Evolutionary conservation across 1,284 basidiomycete species (phyloP).

Genomic region (Ceratobasidium theobromae): DNA sequence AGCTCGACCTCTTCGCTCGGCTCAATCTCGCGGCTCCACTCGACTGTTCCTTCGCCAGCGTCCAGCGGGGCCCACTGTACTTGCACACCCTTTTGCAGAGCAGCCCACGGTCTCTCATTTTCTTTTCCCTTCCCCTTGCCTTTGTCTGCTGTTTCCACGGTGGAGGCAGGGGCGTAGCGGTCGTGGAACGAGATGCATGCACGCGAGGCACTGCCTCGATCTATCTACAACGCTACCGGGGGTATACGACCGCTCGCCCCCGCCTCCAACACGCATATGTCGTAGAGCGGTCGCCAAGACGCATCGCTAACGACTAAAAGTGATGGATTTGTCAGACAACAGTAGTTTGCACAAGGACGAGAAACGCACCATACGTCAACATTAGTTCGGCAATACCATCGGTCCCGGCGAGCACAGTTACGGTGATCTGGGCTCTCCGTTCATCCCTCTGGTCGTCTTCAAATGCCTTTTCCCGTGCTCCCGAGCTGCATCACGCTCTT

Average conservation of each 20-base stretch:
- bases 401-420: slow-evolving; percentile 33
- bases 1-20: slow-evolving; percentile 34
- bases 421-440: slow-evolving; percentile 35
- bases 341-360: too few species aligned
- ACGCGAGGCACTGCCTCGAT: too few species aligned
- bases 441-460: slow-evolving; percentile 31
- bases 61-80: slow-evolving; percentile 31
- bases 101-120: not conserved
- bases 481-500: slow-evolving; percentile 22
- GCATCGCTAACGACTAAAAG: slow-evolving; percentile 38
- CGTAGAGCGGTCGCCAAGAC: too few species aligned
- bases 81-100: slow-evolving; percentile 23
- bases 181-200: too few species aligned
- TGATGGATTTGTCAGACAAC: not conserved
- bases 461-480: too few species aligned
- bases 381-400: slow-evolving; percentile 34
- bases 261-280: too few species aligned
- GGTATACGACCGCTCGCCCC: too few species aligned
- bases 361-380: slow-evolving; percentile 35
- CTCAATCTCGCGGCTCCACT: slow-evolving; percentile 36
- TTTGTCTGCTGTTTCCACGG: not conserved
- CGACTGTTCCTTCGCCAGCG: slow-evolving; percentile 36
- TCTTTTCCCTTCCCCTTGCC: too few species aligned
- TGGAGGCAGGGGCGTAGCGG: too few species aligned
- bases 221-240: too few species aligned